A percentile compares a stretch with the other conserved stretches of the same genome.
These are phyloP conservation scores for Acephala macrosclerotiorum DNA, from an alignment of 2,329 filamentous ascomycete genomes.

Conservation along the genomic window DNA sequence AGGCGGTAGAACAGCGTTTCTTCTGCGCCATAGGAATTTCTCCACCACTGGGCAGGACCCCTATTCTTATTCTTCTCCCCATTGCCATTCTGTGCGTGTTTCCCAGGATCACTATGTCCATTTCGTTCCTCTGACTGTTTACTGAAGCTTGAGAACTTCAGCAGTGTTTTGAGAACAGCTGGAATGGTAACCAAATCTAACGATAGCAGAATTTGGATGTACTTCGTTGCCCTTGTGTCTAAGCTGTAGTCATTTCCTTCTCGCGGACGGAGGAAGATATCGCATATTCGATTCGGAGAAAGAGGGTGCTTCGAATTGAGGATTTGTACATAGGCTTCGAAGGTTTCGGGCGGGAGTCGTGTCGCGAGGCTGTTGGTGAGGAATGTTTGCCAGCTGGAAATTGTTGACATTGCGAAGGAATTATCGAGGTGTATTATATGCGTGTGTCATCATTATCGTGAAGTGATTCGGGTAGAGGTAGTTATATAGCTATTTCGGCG, in stretches of 20 bases:
- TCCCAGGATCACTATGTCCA: slow-evolving; percentile 16
- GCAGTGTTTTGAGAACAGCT: slow-evolving; percentile 61
- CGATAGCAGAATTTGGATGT: slow-evolving; percentile 62
- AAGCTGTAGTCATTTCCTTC: slow-evolving; percentile 53
- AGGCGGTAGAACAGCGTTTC: slow-evolving; percentile 44
- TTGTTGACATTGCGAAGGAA: slow-evolving; percentile 23
- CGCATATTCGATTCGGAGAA: slow-evolving; percentile 58
- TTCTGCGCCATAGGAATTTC: slow-evolving; percentile 58
- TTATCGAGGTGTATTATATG: background rate
- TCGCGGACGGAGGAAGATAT: slow-evolving; percentile 64
- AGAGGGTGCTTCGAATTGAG: slow-evolving; percentile 61
- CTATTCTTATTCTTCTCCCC: slow-evolving; percentile 29
- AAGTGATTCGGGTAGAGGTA: background rate
- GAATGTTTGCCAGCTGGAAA: slow-evolving; percentile 46
- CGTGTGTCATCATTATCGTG: background rate
- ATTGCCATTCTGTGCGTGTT: slow-evolving; percentile 31
- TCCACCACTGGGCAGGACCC: slow-evolving; percentile 52
- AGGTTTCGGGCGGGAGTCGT: slow-evolving; percentile 61
- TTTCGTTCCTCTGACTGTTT: slow-evolving; percentile 9
- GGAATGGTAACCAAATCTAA: slow-evolving; percentile 60
- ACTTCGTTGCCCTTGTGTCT: slow-evolving; percentile 66
- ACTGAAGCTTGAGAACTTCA: slow-evolving; percentile 55
- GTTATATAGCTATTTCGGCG: background rate
- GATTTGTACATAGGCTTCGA: slow-evolving; percentile 58
- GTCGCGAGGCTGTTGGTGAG: slow-evolving; percentile 56